Evolutionary conservation across 768 basidiomycete genomes (phyloP).

Genomic region (Pholiota molesta): DNA sequence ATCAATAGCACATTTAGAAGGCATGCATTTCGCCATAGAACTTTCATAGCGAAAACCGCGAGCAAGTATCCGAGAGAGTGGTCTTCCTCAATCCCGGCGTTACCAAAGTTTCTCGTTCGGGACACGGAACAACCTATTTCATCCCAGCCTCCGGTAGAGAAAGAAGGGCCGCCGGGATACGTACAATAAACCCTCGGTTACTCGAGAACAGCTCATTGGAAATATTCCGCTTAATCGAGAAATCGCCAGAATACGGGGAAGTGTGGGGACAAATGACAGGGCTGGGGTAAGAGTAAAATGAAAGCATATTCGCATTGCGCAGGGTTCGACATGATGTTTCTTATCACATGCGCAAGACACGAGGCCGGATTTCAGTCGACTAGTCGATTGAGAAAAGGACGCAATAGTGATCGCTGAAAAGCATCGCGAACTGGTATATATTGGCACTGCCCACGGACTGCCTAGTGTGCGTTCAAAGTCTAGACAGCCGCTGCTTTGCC

Average conservation of each 20-base stretch:
- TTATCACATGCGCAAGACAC: not conserved
- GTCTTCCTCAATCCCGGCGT: not conserved
- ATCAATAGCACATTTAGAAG: not conserved
- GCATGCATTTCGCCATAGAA: not conserved
- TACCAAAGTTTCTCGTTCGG: not conserved
- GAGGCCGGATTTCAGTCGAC: not conserved
- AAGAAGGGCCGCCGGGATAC: not conserved
- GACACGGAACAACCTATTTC: not conserved
- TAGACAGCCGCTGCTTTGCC: not conserved
- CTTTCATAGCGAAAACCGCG: not conserved
- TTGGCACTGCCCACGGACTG: not conserved
- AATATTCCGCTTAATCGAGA: not conserved
- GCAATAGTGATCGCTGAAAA: not conserved
- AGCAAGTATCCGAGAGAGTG: not conserved
- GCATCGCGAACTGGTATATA: not conserved
- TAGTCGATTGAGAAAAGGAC: not conserved
- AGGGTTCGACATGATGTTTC: not conserved
- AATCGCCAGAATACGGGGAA: not conserved
- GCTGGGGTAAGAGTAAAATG: constrained; percentile 2
- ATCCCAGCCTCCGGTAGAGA: not conserved
- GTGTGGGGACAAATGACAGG: not conserved
- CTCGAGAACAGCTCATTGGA: not conserved
- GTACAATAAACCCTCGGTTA: not conserved
- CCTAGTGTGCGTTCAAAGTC: not conserved
- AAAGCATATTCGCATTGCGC: not conserved